Base-by-base conservation (phyloP, 495 filamentous ascomycete genomes). In the Aspergillus nanangensis region DNA sequence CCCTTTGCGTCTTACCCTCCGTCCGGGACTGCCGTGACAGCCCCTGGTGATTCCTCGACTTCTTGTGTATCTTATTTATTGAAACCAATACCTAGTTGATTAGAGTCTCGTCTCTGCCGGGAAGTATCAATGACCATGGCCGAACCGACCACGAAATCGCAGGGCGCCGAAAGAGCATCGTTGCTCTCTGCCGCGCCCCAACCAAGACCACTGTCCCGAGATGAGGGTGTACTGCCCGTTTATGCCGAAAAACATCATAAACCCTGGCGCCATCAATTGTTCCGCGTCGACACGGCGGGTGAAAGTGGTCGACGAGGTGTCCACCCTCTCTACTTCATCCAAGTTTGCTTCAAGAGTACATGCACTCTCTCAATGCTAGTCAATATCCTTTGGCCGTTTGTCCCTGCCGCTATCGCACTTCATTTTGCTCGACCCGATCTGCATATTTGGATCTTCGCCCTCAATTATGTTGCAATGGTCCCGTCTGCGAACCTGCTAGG, bases 401-500 rank as follows among this genome's bases (percentile, higher is more conserved):
- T 88, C 1, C 83, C 84, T 3, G 72, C 78, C 22, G 86, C 85
- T 3, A 76, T 90, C 41, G 76, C 66, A 4, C 56, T 88, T 11
- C 77, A 83, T 47, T 90, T 81, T 52, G 77, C 74, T 22, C 74
- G 75, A 19, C 75, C 76, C 0, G 75, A 88, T 13, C 65, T 70
- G 21, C 74, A 86, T 50, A 60, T 84, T 5, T 77, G 74, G 68
- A 72, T 87, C 14, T 90, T 89, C 65, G 63, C 79, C 29, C 76
- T 86, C 50, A 84, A 83, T 40, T 89, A 88, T 38, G 75, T 88
- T 27, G 84, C 83, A 40, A 96, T 97, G 84, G 77, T 96, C 4
- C 91, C 90, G 3, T 82, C 84, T 23, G 91, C 90, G 36, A 96
- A 96, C 53, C 63, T 95, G 39, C 75, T 95, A 21, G 88, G 88